Conservation (phyloP, 176 grass and related monocot species). For the Rhynchospora pubera region DNA sequence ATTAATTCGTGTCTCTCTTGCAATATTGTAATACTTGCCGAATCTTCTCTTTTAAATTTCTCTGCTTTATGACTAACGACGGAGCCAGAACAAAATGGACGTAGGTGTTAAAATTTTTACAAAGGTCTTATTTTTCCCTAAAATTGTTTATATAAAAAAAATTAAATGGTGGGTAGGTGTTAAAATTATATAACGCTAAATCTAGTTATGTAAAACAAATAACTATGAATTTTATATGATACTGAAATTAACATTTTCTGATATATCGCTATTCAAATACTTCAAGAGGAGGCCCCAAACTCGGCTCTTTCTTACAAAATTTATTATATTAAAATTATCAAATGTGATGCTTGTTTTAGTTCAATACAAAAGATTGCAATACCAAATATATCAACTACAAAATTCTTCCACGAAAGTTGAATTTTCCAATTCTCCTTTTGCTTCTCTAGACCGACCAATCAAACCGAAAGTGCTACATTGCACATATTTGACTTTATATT, state of each 20-base stretch:
- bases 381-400: background rate
- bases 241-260: background rate
- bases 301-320: background rate
- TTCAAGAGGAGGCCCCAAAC: no score
- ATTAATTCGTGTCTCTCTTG: background rate
- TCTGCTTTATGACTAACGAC: background rate
- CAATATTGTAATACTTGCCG: background rate
- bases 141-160: no score
- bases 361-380: background rate
- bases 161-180: no score
- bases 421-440: background rate
- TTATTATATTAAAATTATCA: background rate
- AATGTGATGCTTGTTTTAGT: background rate
- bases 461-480: background rate
- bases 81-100: background rate
- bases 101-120: background rate
- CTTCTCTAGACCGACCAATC: background rate
- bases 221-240: background rate
- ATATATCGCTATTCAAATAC: background rate
- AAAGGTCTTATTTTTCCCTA: background rate
- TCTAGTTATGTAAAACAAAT: background rate
- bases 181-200: no score
- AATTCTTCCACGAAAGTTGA: background rate
- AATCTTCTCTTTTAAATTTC: background rate
- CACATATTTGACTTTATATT: background rate